phyloP scores from a whole-genome alignment of 2,329 filamentous ascomycete genomes.

The Drechslerella coelobrocha region DNA sequence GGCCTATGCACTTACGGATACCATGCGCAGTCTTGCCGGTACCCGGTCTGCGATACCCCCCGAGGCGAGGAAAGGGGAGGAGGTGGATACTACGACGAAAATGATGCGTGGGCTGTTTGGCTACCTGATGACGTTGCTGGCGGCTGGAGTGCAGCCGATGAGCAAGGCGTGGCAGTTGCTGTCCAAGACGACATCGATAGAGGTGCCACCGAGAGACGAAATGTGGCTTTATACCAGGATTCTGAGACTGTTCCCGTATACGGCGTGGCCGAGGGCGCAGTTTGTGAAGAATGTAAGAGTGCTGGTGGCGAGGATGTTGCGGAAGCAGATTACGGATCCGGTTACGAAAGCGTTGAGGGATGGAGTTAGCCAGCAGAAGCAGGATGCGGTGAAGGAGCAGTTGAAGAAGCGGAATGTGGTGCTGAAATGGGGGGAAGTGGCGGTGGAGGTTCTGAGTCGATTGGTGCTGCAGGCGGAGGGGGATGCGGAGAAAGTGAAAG shows the following conservation, averaged over 20 bases:
- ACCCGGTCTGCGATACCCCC: constrained; percentile 24
- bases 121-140: constrained; percentile 41
- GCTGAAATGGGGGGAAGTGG: constrained; percentile 41
- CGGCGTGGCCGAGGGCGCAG: constrained; percentile 48
- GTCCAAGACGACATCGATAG: constrained; percentile 23
- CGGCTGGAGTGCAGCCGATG: constrained; percentile 41
- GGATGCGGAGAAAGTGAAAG: constrained; percentile 23
- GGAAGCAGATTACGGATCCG: constrained; percentile 40
- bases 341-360: constrained; percentile 32
- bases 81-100: constrained; percentile 43
- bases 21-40: constrained; percentile 36
- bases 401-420: constrained; percentile 26
- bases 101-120: constrained; percentile 50
- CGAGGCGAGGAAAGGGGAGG: constrained; percentile 39
- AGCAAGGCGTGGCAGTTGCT: constrained; percentile 49
- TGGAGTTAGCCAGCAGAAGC: constrained; percentile 34
- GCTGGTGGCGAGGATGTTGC: constrained; percentile 32
- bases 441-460: constrained; percentile 35
- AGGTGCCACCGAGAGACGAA: constrained; percentile 31
- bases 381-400: constrained; percentile 17
- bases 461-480: constrained; percentile 27
- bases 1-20: constrained; percentile 42
- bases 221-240: constrained; percentile 42
- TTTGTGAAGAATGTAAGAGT: constrained; percentile 46
- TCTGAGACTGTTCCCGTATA: constrained; percentile 43